These are phyloP conservation scores for Candida maris DNA, from an alignment of 805 yeast species.

Conservation along the genomic window DNA sequence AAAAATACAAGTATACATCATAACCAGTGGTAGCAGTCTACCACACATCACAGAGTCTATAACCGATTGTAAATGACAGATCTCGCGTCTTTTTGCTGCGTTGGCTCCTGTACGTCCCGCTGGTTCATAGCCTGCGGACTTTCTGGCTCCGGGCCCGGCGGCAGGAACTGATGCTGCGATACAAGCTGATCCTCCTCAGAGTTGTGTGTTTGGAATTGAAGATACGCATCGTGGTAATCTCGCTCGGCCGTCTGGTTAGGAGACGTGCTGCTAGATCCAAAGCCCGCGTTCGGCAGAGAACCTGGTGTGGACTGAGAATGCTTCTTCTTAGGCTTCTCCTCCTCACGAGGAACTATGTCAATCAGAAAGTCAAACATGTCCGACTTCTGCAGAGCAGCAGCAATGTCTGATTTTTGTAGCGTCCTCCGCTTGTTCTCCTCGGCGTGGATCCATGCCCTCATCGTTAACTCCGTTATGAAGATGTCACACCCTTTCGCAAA, in stretches of 20 bases:
- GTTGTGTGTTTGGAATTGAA: slow-evolving; percentile 14
- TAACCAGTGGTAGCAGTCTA: slow-evolving; percentile 7
- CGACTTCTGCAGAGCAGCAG: slow-evolving; percentile 88
- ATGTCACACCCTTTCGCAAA: slow-evolving; percentile 98
- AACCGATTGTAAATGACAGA: slow-evolving; percentile 12
- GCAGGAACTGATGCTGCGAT: slow-evolving; percentile 19
- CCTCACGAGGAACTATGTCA: slow-evolving; percentile 93
- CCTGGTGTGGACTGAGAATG: slow-evolving; percentile 11
- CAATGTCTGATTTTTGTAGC: slow-evolving; percentile 88
- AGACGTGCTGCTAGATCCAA: slow-evolving; percentile 5
- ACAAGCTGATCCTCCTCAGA: slow-evolving; percentile 8
- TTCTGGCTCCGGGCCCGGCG: slow-evolving; percentile 15
- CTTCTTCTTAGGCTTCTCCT: slow-evolving; percentile 51
- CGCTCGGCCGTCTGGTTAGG: slow-evolving; percentile 9
- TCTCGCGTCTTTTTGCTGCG: slow-evolving; percentile 15
- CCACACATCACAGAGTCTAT: slow-evolving; percentile 3
- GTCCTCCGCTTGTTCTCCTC: slow-evolving; percentile 95
- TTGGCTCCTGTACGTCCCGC: slow-evolving; percentile 13
- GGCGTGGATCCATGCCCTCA: slow-evolving; percentile 99
- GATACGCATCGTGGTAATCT: slow-evolving; percentile 20
- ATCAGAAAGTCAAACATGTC: slow-evolving; percentile 98
- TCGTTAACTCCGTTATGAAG: slow-evolving; percentile 92
- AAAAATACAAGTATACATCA: slow-evolving; percentile 3
- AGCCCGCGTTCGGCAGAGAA: neutral
- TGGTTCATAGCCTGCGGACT: slow-evolving; percentile 1